These are phyloP conservation scores for Metschnikowia proteae DNA, from an alignment of 805 yeast species.

Conservation along the genomic window DNA sequence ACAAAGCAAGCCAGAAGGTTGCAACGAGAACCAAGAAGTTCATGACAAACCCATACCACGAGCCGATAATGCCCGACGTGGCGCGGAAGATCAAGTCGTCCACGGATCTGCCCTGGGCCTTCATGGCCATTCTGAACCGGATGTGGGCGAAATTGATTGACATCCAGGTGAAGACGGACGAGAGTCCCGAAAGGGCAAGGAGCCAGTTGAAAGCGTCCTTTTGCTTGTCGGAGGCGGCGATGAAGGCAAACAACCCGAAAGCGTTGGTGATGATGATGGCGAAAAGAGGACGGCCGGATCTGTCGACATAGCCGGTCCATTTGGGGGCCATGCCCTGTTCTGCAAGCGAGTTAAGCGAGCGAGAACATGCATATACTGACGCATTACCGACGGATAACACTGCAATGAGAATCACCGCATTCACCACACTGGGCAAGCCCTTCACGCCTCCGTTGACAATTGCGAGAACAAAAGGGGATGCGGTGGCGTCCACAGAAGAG, in stretches of 20 bases:
- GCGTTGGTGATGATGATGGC: slow-evolving; percentile 32
- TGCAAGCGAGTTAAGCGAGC: slow-evolving; percentile 38
- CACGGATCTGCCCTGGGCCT: slow-evolving; percentile 37
- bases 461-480: slow-evolving; percentile 78
- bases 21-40: slow-evolving; percentile 23
- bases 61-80: slow-evolving; percentile 39
- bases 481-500: slow-evolving; percentile 48
- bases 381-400: slow-evolving; percentile 59
- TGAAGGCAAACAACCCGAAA: slow-evolving; percentile 38
- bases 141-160: slow-evolving; percentile 40
- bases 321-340: slow-evolving; percentile 41
- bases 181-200: slow-evolving; percentile 40
- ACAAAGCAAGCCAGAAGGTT: slow-evolving; percentile 27
- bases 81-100: slow-evolving; percentile 54
- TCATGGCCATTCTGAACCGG: slow-evolving; percentile 39
- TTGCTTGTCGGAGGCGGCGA: slow-evolving; percentile 38
- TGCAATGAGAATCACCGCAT: slow-evolving; percentile 68
- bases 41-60: slow-evolving; percentile 23
- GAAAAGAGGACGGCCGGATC: slow-evolving; percentile 38
- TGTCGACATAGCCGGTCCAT: slow-evolving; percentile 34
- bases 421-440: slow-evolving; percentile 68
- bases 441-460: slow-evolving; percentile 57
- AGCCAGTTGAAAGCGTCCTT: slow-evolving; percentile 40
- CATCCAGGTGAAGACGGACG: slow-evolving; percentile 44
- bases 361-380: slow-evolving; percentile 41